Conservation (phyloP, 1,284 basidiomycete species). For the Trichosporon inkin region DNA sequence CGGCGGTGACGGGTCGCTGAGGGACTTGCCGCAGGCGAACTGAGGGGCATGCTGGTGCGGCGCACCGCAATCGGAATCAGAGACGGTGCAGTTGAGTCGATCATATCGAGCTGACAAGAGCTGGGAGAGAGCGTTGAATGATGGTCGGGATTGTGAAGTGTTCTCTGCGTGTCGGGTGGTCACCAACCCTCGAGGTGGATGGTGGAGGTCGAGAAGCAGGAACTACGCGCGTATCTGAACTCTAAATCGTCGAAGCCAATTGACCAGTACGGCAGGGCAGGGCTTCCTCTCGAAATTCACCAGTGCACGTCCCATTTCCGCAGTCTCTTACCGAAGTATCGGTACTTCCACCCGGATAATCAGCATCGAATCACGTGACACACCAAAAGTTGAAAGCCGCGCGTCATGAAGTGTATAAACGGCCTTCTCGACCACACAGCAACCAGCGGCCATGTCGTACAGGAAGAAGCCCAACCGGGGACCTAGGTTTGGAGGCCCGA, state of each 20-base stretch:
- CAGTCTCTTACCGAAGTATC: background rate
- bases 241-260: background rate
- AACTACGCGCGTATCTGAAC: background rate
- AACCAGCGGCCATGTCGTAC: constrained; percentile 1
- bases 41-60: constrained; percentile 1
- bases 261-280: background rate
- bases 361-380: background rate
- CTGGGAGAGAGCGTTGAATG: background rate
- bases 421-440: background rate
- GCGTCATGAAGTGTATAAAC: background rate
- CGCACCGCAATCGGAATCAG: constrained; percentile 1
- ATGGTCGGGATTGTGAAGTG: background rate
- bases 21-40: background rate
- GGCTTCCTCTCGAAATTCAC: too few species aligned
- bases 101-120: background rate
- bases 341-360: background rate
- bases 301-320: too few species aligned
- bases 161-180: constrained; percentile 5
- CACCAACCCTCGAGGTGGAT: constrained; percentile 5
- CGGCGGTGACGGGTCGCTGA: background rate
- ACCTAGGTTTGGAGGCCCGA: constrained; percentile 26
- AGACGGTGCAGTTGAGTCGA: constrained; percentile 1
- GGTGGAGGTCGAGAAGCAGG: background rate
- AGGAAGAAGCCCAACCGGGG: constrained; percentile 9
- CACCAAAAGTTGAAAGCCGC: constrained; percentile 6